Conservation (phyloP, 2,329 filamentous ascomycete species). For the Arachnopeziza araneosa region DNA sequence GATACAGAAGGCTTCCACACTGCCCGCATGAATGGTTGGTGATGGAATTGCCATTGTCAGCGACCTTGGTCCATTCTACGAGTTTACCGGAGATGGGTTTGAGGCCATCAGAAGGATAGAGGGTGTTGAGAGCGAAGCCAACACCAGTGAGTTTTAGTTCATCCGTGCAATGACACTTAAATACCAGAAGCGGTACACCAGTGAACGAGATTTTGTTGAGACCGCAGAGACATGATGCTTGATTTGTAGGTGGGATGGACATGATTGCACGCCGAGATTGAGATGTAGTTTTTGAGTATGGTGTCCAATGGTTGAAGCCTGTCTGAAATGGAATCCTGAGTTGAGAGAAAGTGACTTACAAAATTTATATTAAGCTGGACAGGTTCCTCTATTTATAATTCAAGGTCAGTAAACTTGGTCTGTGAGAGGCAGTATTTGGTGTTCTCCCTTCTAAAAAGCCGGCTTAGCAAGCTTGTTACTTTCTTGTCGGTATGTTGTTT, state of each 20-base stretch:
- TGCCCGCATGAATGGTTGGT: conserved; percentile 11
- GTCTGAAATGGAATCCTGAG: background rate
- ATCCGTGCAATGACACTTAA: conserved; percentile 20
- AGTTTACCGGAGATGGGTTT: conserved; percentile 15
- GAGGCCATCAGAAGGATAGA: conserved; percentile 7
- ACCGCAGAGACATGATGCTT: conserved; percentile 20
- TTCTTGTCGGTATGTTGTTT: background rate
- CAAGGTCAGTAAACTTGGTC: too few relatives aligned
- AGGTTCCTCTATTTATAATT: too few relatives aligned
- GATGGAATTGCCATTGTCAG: conserved; percentile 17
- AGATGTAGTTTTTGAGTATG: too few relatives aligned
- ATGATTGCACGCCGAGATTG: background rate
- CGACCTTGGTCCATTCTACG: conserved; percentile 10
- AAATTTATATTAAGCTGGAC: background rate
- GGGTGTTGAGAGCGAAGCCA: conserved; percentile 19
- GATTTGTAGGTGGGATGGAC: conserved; percentile 5
- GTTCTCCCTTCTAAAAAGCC: background rate
- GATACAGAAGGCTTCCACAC: conserved; percentile 8
- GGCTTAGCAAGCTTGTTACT: background rate
- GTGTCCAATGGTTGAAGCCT: too few relatives aligned
- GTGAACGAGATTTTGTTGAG: conserved; percentile 16
- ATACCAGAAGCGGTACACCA: conserved; percentile 12
- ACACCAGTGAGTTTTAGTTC: conserved; percentile 21
- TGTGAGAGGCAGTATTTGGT: too few relatives aligned
- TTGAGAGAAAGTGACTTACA: background rate